These are phyloP conservation scores for Barbatosphaeria neglecta DNA, from an alignment of 495 filamentous ascomycete genomes.

Conservation along the genomic window DNA sequence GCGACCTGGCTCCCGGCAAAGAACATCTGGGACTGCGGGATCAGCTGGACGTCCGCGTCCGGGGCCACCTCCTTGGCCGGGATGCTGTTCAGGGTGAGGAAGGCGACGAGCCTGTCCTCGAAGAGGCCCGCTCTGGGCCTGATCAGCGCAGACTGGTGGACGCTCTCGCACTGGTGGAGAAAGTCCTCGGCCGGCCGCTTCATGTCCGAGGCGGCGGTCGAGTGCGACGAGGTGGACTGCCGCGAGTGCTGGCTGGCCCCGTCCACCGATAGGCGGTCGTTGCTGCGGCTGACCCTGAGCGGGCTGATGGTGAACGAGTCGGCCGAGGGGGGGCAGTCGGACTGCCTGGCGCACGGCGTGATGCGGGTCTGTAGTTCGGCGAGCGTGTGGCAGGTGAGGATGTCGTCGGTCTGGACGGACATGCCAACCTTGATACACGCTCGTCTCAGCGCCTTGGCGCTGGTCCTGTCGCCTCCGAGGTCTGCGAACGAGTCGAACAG, in stretches of 20 bases:
- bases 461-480: constrained; percentile 24
- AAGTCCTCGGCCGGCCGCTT: constrained; percentile 14
- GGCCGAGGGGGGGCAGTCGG: not conserved
- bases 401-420: constrained; percentile 24
- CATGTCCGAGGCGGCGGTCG: constrained; percentile 6
- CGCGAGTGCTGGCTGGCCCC: not conserved
- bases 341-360: constrained; percentile 11
- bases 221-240: constrained; percentile 9
- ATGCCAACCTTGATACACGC: constrained; percentile 24
- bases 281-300: not conserved
- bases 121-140: constrained; percentile 35
- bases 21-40: constrained; percentile 21
- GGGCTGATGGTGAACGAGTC: not conserved
- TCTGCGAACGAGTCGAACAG: constrained; percentile 26
- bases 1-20: constrained; percentile 25
- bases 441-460: constrained; percentile 19
- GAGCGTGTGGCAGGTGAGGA: constrained; percentile 28
- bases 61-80: constrained; percentile 8
- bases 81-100: constrained; percentile 23
- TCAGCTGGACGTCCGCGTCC: constrained; percentile 21
- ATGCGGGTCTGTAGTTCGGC: constrained; percentile 25
- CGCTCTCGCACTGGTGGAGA: constrained; percentile 10
- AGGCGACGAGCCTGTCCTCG: constrained; percentile 30
- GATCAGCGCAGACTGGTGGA: constrained; percentile 25
- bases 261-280: not conserved